A percentile compares a stretch with the other conserved stretches of the same genome.
Evolutionary conservation across 139 green algal species (phyloP).

Genomic region (Coccomyxa sp.): DNA sequence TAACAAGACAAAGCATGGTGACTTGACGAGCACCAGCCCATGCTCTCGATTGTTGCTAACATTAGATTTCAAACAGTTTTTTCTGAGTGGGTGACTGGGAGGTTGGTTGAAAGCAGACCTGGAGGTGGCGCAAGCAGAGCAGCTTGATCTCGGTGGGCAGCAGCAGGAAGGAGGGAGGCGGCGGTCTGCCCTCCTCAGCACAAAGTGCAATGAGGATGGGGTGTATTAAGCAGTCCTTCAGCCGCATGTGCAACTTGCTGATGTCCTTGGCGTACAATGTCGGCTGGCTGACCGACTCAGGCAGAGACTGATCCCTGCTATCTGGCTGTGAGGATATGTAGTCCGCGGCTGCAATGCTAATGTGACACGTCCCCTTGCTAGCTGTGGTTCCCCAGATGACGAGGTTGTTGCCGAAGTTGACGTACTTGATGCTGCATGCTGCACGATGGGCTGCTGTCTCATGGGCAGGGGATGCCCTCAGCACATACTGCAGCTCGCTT

Average conservation of each 20-base stretch:
- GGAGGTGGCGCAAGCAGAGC: constrained; percentile 18
- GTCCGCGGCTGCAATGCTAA: background rate
- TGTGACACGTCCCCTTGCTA: background rate
- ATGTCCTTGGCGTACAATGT: no score
- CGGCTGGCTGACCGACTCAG: no score
- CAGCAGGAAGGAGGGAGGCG: constrained; percentile 24
- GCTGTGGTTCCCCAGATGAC: background rate
- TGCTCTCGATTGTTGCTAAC: no score
- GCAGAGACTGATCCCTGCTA: no score
- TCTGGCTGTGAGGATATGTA: no score
- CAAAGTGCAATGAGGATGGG: constrained; percentile 19
- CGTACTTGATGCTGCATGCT: constrained; percentile 6
- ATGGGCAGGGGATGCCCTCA: constrained; percentile 9
- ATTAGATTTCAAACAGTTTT: no score
- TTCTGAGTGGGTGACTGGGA: no score
- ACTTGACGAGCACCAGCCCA: no score
- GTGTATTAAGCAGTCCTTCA: constrained; percentile 29
- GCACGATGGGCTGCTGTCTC: background rate
- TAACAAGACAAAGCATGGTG: background rate
- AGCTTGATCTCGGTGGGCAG: constrained; percentile 35
- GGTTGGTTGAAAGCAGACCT: no score
- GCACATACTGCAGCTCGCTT: background rate
- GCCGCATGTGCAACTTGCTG: constrained; percentile 17
- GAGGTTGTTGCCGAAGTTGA: background rate
- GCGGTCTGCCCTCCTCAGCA: constrained; percentile 26